A percentile compares a stretch with the other conserved stretches of the same genome.
These are phyloP conservation scores for Tubosaeta sp. DNA, from an alignment of 768 basidiomycete genomes.

Conservation along the genomic window DNA sequence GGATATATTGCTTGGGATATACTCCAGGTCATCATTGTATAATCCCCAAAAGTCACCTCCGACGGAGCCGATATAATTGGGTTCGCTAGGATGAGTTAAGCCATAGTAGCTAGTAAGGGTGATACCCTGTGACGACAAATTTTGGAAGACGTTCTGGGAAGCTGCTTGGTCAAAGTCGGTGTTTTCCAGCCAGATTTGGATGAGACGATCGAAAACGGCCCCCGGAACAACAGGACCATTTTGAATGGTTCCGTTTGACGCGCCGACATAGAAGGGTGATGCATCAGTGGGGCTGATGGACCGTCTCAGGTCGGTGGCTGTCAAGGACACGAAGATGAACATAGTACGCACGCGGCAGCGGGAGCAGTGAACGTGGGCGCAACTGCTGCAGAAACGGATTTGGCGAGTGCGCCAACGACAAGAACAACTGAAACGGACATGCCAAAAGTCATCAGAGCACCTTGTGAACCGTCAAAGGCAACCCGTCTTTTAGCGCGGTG, in stretches of 20 bases:
- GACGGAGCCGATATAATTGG: constrained; percentile 49
- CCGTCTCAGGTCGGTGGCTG: neutral
- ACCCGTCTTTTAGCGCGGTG: neutral
- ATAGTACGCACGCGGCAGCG: constrained; percentile 18
- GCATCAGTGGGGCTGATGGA: constrained; percentile 20
- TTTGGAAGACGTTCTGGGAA: constrained; percentile 23
- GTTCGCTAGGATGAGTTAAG: constrained; percentile 55
- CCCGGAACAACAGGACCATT: constrained; percentile 37
- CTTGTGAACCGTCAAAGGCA: neutral
- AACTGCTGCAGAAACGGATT: constrained; percentile 13
- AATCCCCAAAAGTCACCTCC: constrained; percentile 52
- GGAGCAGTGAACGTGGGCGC: constrained; percentile 19
- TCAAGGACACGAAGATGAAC: neutral
- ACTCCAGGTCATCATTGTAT: constrained; percentile 36
- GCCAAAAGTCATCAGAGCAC: neutral
- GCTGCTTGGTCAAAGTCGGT: constrained; percentile 41
- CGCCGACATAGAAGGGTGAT: constrained; percentile 37
- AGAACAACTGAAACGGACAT: constrained; percentile 12
- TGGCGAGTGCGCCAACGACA: constrained; percentile 14
- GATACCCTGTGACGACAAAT: constrained; percentile 48
- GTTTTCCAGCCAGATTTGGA: constrained; percentile 57
- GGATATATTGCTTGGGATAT: constrained; percentile 45
- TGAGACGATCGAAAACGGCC: constrained; percentile 41
- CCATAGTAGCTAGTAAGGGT: constrained; percentile 43
- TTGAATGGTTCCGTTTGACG: constrained; percentile 38